Evolutionary conservation across 495 filamentous ascomycete genomes (phyloP), one percentile per base, ranked within the genome.

Genomic region (Geopyxis carbonaria): DNA sequence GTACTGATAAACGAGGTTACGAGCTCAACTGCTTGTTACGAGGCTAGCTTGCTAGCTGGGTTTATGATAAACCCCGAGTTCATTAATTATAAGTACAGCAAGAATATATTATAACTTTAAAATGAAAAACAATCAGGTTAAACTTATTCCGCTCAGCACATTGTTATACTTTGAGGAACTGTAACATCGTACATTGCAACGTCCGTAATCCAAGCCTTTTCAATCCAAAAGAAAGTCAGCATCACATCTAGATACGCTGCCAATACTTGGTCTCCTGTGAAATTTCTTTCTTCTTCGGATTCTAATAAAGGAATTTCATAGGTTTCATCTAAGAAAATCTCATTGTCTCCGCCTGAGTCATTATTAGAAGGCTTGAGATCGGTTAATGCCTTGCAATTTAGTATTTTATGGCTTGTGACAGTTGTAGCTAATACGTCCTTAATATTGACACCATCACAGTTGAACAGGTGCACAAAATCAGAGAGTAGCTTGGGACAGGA

Each of bases 181-280:
- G 34, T 47, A 1, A 23, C 36, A 23, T 47, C 45, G 22, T 47
- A 45, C 13, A 39, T 18, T 2, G 42, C 45, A 2, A 47, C 35
- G n/a, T 45, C 42, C 8, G 45, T 39, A 10, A 15, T 19, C 29
- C 34, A 40, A 0, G 5, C 3, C 2, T 31, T 22, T 7, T 45
- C 34, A 10, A 40, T 30, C 45, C 34, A 45, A 24, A 45, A 45
- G 28, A 34, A 47, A 7, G 34, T 47, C 22, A 47, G 34, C 7
- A 45, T 39, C 5, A 40, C 34, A 29, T 45, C 34, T 4, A 45
- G 6, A 23, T 43, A 30, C 7, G 41, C 40, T 0, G 45, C 45
- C 6, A 47, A 21, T 13, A 47, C 13, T 30, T 35, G 35, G 20
- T 7, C 18, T 8, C 33, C 35, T 15, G 22, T 13, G 15, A 47